phyloP scores from a whole-genome alignment of 768 basidiomycete species.

The Trametes elegans region DNA sequence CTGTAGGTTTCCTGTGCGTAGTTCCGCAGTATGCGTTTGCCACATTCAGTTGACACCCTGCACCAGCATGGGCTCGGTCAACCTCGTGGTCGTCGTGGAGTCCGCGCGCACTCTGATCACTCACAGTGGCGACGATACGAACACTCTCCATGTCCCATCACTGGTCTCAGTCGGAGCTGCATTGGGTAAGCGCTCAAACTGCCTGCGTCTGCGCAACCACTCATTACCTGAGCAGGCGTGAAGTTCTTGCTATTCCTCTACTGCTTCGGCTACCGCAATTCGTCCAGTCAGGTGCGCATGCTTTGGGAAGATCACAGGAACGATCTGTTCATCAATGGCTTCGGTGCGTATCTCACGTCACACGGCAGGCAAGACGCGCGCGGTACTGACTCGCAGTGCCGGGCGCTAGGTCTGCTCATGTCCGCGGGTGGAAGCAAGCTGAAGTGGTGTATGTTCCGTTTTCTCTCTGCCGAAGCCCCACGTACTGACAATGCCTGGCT shows the following conservation, averaged over 20 bases:
- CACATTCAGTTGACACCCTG: not conserved
- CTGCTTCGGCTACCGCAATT: conserved; percentile 73
- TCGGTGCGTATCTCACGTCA: conserved; percentile 43
- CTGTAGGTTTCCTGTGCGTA: conserved; percentile 11
- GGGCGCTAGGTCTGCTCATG: conserved; percentile 67
- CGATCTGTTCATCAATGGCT: conserved; percentile 82
- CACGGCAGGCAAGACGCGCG: not conserved
- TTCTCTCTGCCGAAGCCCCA: not conserved
- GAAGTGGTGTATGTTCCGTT: conserved; percentile 61
- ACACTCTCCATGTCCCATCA: conserved; percentile 75
- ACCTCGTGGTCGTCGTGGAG: conserved; percentile 88
- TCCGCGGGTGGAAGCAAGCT: conserved; percentile 79
- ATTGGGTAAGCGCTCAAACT: conserved; percentile 49
- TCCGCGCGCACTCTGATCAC: conserved; percentile 70
- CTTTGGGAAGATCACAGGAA: conserved; percentile 97
- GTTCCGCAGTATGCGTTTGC: not conserved
- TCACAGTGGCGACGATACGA: conserved; percentile 51
- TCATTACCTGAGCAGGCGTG: conserved; percentile 49
- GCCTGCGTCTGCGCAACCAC: not conserved
- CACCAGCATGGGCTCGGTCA: conserved; percentile 84
- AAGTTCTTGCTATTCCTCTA: conserved; percentile 89
- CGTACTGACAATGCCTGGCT: not conserved
- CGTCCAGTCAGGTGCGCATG: conserved; percentile 90
- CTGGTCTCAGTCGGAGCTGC: conserved; percentile 83
- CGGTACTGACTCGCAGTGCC: conserved; percentile 2